Percentiles rank a stretch among this genome's conserved stretches.
phyloP scores from a whole-genome alignment of 2,329 filamentous ascomycete species.

The Daldinia sp. region DNA sequence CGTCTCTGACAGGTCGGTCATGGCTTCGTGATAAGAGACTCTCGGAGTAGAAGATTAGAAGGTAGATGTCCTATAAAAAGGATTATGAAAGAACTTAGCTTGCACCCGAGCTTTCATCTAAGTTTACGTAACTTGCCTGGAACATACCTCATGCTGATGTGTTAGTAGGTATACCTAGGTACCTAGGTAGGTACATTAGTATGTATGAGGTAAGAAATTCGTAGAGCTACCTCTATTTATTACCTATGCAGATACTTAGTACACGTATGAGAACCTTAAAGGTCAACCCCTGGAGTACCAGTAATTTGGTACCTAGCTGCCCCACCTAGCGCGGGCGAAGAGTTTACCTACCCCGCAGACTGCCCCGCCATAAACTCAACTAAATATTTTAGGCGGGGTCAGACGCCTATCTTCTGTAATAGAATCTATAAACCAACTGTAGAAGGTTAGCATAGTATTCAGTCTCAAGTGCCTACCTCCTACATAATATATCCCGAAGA shows the following conservation, averaged over 20 bases:
- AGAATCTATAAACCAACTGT: background rate
- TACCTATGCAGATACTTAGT: too few relatives aligned
- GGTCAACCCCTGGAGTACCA: conserved; percentile 4
- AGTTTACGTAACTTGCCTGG: background rate
- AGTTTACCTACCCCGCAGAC: conserved; percentile 30
- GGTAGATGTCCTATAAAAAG: background rate
- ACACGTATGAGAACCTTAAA: background rate
- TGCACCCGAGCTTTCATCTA: background rate
- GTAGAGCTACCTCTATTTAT: background rate
- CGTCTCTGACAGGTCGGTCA: conserved; percentile 29
- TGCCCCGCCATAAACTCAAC: conserved; percentile 40
- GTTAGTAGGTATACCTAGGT: too few relatives aligned
- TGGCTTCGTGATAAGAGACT: conserved; percentile 15
- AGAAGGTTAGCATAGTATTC: background rate
- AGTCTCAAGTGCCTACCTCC: background rate
- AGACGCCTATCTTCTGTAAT: background rate
- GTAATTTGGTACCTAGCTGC: background rate
- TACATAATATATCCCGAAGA: background rate
- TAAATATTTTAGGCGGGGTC: background rate
- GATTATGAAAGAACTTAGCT: background rate
- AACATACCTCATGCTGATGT: too few relatives aligned
- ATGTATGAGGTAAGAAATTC: conserved; percentile 5
- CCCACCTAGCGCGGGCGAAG: background rate
- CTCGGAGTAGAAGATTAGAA: background rate
- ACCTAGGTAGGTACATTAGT: too few relatives aligned